Evolutionary conservation across 768 basidiomycete species (phyloP), one percentile per base, ranked within the genome.

Genomic region (Udeniomyces megalosporus): DNA sequence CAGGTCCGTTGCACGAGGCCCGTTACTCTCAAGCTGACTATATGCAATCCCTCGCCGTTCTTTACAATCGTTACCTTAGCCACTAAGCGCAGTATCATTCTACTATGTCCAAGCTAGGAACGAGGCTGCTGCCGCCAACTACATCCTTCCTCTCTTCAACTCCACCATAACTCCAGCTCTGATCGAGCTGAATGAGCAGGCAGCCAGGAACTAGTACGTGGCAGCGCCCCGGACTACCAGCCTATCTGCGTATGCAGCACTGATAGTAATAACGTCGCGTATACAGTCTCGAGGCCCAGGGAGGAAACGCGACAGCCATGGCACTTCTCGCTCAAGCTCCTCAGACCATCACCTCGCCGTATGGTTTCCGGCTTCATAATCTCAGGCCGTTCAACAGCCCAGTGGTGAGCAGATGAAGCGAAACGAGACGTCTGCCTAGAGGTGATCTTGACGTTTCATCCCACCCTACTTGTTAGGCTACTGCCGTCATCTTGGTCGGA

Each of bases 71-170:
- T n/a, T n/a, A n/a, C n/a, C n/a, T 24, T 34, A 63, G 54, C 44
- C 45, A n/a, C n/a, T 60, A 0, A 62, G 61, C 4, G 75, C 75
- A 8, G 73, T 78, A 48, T 68, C 71, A 4, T 72, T 76, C n/a
- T 76, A 72, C 61, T 79, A 78, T 66, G 66, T 72, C n/a, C 77
- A 78, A 66, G 77, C 75, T 14, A 70, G 78, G 17, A 72, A 77
- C 49, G 78, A 78, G 67, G 71, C 72, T 17, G 77, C 77, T 1
- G 67, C 72, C 10, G 73, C 71, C 10, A 76, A 69, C 60, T 78
- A 73, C 63, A 67, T 78, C 57, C 26, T 51, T 31, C n/a, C 38
- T 53, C 52, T 10, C 2, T 62, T 48, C 55, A 8, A 46, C 12
- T 42, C 59, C 51, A 38, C 61, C 60, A 58, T 53, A 22, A 50